Conservation (phyloP, 805 yeast genomes). For the Saccharomycopsis microspora region DNA sequence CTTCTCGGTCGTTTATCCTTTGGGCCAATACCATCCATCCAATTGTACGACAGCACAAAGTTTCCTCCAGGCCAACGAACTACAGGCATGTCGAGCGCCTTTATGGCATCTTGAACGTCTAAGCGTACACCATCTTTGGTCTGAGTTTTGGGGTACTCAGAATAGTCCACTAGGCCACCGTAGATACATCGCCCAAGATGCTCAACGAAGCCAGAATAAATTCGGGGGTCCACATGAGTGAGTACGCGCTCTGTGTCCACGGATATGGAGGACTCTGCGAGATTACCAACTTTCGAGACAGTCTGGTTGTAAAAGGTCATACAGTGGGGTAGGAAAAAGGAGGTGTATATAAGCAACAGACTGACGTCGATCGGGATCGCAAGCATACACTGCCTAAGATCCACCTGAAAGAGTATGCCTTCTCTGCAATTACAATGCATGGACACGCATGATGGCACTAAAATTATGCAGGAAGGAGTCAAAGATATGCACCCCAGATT, state of each 20-base stretch:
- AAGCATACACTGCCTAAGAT: no score
- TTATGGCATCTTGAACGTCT: slow-evolving; percentile 24
- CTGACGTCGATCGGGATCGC: neutral
- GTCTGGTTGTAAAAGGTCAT: slow-evolving; percentile 6
- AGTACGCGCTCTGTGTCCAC: slow-evolving; percentile 22
- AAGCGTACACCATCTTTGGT: slow-evolving; percentile 21
- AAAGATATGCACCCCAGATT: no score
- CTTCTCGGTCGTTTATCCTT: no score
- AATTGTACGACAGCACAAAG: slow-evolving; percentile 24
- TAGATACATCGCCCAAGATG: slow-evolving; percentile 27
- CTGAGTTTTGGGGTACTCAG: slow-evolving; percentile 15
- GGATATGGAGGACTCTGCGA: neutral
- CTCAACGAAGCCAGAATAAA: slow-evolving; percentile 27
- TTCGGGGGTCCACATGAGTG: slow-evolving; percentile 21
- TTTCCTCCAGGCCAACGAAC: slow-evolving; percentile 29
- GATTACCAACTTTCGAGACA: neutral
- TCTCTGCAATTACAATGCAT: no score
- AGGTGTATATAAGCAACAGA: neutral
- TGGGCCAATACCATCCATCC: no score
- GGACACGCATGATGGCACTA: no score
- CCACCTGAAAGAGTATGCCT: no score
- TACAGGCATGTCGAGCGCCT: slow-evolving; percentile 24
- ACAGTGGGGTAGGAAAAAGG: neutral
- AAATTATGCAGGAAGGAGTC: no score
- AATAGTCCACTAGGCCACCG: slow-evolving; percentile 26